Percentiles rank a stretch among this genome's conserved stretches.
Conservation (phyloP, 2,329 filamentous ascomycete genomes). For the Cadophora gregata region DNA sequence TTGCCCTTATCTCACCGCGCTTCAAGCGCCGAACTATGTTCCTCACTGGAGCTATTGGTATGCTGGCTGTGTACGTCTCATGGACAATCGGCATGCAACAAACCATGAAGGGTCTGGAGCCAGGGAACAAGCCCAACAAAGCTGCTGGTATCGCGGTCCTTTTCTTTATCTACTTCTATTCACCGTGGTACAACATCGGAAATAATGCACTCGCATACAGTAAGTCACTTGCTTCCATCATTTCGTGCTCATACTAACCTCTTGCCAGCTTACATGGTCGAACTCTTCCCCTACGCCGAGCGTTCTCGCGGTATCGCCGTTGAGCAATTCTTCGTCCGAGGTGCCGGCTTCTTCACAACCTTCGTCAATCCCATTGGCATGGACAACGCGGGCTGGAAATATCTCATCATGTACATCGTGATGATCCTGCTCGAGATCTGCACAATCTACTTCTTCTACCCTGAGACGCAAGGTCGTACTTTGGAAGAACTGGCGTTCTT, state of each 20-base stretch:
- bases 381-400: constrained; percentile 50
- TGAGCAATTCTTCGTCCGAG: constrained; percentile 45
- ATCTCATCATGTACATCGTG: constrained; percentile 51
- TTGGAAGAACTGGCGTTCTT: constrained; percentile 54
- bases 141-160: constrained; percentile 46
- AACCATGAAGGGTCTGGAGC: constrained; percentile 45
- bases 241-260: constrained; percentile 6
- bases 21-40: constrained; percentile 58
- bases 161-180: constrained; percentile 66
- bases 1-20: constrained; percentile 51
- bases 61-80: constrained; percentile 59
- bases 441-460: constrained; percentile 53
- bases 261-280: constrained; percentile 57
- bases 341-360: constrained; percentile 55
- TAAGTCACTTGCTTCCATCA: constrained; percentile 38
- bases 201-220: constrained; percentile 71
- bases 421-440: constrained; percentile 50
- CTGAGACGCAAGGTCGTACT: constrained; percentile 51
- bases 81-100: constrained; percentile 57
- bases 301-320: constrained; percentile 37
- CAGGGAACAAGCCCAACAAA: constrained; percentile 40
- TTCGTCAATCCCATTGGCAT: constrained; percentile 54
- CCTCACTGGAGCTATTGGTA: constrained; percentile 57
- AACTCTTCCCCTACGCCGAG: constrained; percentile 61
- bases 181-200: constrained; percentile 66